A percentile compares a stretch with the other conserved stretches of the same genome.
Conservation (phyloP, 805 yeast species). For the Saturnispora zaruensis region DNA sequence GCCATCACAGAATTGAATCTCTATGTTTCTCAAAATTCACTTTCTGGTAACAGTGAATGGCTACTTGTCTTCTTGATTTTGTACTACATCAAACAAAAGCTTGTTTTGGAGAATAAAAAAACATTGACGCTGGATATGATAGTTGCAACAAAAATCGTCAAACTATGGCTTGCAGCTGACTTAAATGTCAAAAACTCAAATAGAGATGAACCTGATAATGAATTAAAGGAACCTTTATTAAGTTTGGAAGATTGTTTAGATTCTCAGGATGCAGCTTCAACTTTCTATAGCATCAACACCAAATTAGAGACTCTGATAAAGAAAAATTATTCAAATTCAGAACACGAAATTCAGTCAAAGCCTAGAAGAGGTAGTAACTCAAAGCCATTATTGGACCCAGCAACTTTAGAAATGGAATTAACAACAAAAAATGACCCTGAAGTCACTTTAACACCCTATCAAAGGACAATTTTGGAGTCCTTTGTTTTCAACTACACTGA, state of each 20-base stretch:
- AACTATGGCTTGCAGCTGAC: conserved; percentile 16
- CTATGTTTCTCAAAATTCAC: conserved; percentile 18
- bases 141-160: conserved; percentile 31
- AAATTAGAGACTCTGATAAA: background rate
- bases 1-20: conserved; percentile 16
- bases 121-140: conserved; percentile 29
- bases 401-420: background rate
- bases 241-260: background rate
- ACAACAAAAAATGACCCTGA: background rate
- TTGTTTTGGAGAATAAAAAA: conserved; percentile 22
- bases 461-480: conserved; percentile 36
- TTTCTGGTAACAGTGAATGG: conserved; percentile 32
- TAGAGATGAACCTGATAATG: conserved; percentile 3
- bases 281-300: background rate
- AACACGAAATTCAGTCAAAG: background rate
- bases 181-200: background rate
- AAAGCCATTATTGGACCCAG: conserved; percentile 1
- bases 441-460: conserved; percentile 15
- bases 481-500: conserved; percentile 37
- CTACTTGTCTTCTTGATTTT: conserved; percentile 32
- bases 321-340: background rate
- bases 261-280: background rate
- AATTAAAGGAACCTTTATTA: conserved; percentile 6
- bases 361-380: conserved; percentile 1
- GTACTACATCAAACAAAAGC: conserved; percentile 33